These are phyloP conservation scores for Moesziomyces sp. DNA, from an alignment of 1,284 basidiomycete genomes.

Conservation along the genomic window DNA sequence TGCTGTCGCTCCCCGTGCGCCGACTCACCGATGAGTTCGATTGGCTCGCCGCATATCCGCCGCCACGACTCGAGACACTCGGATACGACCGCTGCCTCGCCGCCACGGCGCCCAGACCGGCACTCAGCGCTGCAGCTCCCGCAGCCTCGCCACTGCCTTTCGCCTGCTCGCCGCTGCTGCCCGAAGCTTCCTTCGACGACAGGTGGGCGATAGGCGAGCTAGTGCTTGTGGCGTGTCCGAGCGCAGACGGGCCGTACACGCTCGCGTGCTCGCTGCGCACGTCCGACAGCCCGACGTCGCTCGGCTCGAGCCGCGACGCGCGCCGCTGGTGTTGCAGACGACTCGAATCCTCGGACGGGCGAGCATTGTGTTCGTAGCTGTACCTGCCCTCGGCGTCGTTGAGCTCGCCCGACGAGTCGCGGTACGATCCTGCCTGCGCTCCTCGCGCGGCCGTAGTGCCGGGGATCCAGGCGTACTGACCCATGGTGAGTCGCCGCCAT, in stretches of 20 bases:
- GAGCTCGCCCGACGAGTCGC: constrained; percentile 27
- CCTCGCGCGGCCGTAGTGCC: constrained; percentile 10
- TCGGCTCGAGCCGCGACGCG: constrained; percentile 19
- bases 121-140: neutral
- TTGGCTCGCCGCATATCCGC: constrained; percentile 43
- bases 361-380: constrained; percentile 18
- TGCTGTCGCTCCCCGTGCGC: constrained; percentile 26
- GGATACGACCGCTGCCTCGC: constrained; percentile 17
- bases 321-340: constrained; percentile 14
- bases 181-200: constrained; percentile 33
- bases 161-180: constrained; percentile 31
- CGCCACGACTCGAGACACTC: constrained; percentile 29
- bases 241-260: constrained; percentile 32
- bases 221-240: constrained; percentile 32
- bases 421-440: constrained; percentile 6
- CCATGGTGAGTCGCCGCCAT: constrained; percentile 53
- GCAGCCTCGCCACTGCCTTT: neutral
- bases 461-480: constrained; percentile 45
- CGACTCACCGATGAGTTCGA: constrained; percentile 36
- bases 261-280: constrained; percentile 51
- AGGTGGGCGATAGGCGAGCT: constrained; percentile 20
- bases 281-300: constrained; percentile 29
- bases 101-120: constrained; percentile 2
- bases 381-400: constrained; percentile 20
- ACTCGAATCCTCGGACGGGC: constrained; percentile 29